These are phyloP conservation scores for Cercospora beticola DNA, from an alignment of 2,329 filamentous ascomycete genomes.

Conservation along the genomic window DNA sequence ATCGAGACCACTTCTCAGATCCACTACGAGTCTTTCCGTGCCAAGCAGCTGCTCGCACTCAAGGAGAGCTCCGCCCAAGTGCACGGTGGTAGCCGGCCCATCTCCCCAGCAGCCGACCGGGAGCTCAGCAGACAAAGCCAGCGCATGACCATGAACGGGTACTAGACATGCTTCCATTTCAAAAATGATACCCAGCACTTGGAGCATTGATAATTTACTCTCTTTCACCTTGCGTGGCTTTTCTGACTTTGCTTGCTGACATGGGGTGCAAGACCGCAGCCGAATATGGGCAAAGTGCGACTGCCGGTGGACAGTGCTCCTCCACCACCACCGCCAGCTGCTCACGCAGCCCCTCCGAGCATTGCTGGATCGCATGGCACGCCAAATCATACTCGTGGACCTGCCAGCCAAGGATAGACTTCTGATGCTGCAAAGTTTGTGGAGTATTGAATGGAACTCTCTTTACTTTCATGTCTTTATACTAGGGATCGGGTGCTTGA, in stretches of 20 bases:
- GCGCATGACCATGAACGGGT: constrained; percentile 98
- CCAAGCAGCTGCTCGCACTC: constrained; percentile 94
- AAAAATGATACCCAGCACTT: constrained; percentile 23
- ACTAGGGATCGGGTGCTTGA: constrained; percentile 9
- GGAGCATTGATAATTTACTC: constrained; percentile 26
- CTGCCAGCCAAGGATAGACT: constrained; percentile 29
- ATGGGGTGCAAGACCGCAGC: constrained; percentile 15
- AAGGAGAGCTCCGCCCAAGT: constrained; percentile 95
- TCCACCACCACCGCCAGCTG: neutral
- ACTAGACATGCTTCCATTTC: constrained; percentile 57
- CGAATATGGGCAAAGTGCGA: constrained; percentile 4
- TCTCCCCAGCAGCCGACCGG: constrained; percentile 90
- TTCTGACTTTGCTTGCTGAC: constrained; percentile 21
- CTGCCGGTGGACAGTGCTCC: constrained; percentile 1
- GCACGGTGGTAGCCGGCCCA: constrained; percentile 68
- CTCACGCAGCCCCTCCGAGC: constrained; percentile 1
- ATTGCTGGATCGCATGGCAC: constrained; percentile 18
- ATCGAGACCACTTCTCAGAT: constrained; percentile 99
- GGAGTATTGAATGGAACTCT: constrained; percentile 17
- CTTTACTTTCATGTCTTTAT: constrained; percentile 16
- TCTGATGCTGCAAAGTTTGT: constrained; percentile 19
- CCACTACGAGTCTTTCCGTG: constrained; percentile 98
- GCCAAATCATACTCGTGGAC: constrained; percentile 28
- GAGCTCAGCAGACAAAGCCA: constrained; percentile 97
- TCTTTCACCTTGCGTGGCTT: neutral